Base-by-base conservation (phyloP, 306 rosid genomes). In the Delonix regia region DNA sequence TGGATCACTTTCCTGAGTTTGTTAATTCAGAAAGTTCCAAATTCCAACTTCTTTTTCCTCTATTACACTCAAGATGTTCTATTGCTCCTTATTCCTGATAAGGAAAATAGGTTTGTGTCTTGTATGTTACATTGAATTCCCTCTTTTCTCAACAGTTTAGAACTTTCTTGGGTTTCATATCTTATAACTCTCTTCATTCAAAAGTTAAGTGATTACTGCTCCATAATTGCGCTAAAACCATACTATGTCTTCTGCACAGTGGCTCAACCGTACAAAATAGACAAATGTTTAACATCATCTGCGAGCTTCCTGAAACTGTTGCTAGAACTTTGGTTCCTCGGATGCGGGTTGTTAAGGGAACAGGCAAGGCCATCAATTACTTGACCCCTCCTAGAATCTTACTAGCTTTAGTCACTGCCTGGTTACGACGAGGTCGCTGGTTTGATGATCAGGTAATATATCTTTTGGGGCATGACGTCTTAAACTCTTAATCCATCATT, bases 321-420 rank as follows among this genome's bases (percentile, higher is more conserved):
- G 99, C 99, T 16, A 89, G 99, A 89, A 92, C 96, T 57, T 68
- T 92, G 74, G 99, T 92, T 82, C 99, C 99, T 39, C 86, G 97
- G 69, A 95, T 92, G 97, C 87, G 98, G 45, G 98, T 92, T 57
- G 94, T 92, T 16, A 95, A 91, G 85, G 99, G 99, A 60, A 76
- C 92, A 10, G 99, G 98, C 72, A 92, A 83, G 78, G 93, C 98
- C 80, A 84, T 95, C 83, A 89, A 65, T 85, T 95, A 91, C 92
- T 86, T 95, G 84, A 95, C 99, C 69, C 98, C 98, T 75, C 99
- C 99, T 25, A 86, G 97, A 82, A 95, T 95, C 89, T 86, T 95
- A 78, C 88, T 95, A 71, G 98, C 98, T 66, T 67, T 93, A 67
- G 93, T 95, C 83, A 92, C 98, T 63, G 93, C 96, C 30, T 95